Evolutionary conservation across 1,139 yeast genomes (phyloP), one percentile per base, ranked within the genome.

Genomic region (Tardiomyces depauwii): DNA sequence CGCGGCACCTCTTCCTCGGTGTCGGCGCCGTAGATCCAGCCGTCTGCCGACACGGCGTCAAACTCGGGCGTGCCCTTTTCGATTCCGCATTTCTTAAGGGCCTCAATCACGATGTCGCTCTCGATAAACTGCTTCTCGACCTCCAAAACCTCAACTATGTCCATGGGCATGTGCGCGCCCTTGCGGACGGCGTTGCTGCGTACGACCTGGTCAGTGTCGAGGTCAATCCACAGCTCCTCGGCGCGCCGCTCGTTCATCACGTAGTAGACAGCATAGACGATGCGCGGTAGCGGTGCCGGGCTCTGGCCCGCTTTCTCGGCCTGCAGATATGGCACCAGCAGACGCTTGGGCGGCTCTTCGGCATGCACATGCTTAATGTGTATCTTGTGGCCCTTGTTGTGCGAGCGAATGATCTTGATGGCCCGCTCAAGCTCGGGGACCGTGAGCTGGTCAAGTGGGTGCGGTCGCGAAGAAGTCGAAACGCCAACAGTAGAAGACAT

Each of bases 1-100:
- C 86, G 73, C 60, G 79, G 79, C 44, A 79, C 71, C 44, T 82
- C 76, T 42, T 88, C 93, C 80, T 88, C 82, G 67, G 86, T 73
- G 65, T 82, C 72, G 61, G 82, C 89, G 55, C 94, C 95, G 62
- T 85, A 85, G 73, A 85, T 85, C 95, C 95, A 86, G 45, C 93
- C 89, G 61, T 86, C 95, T 82, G 83, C 56, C 82, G 89, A 77
- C 60, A 85, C 78, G 18, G 54, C 53, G 45, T 61, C 54, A 47
- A 81, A 72, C 54, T 77, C 74, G 61, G 74, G 68, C 44, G 53
- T 52, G 30, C 54, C 57, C 44, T 62, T 58, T 80, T 87, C 58
- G 75, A 74, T 58, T 71, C 76, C 72, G 75, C 76, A 65, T 77
- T 82, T 56, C 44, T 55, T 52, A 48, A 74, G 60, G 58, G 82